Evolutionary conservation across 805 yeast species (phyloP), one percentile per base, ranked within the genome.

Genomic region (Metschnikowia arizonensis): DNA sequence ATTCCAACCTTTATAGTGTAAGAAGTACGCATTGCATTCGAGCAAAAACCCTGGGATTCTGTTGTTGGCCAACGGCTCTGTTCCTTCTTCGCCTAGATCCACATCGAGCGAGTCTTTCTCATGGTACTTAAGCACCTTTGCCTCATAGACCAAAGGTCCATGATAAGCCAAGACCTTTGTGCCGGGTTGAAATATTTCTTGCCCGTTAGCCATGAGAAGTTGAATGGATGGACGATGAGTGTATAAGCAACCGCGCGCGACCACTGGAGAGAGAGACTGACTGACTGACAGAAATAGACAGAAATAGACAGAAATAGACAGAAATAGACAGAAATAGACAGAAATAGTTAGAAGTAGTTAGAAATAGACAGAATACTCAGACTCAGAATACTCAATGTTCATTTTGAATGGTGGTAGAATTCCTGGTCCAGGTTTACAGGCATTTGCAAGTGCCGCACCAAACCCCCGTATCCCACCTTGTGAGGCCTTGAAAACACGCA

Each of bases 1-100:
- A 58, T 90, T 91, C 99, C 99, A 91, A 2, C 99, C 98, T 54
- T 83, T 85, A 64, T 91, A 91, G 60, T 93, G 99, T 14, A 91
- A 79, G 53, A 72, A 82, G 64, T 81, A 90, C 25, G 81, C 59
- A 37, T 62, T 54, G n/a, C 50, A 46, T 4, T 58, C 63, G 5
- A 53, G 46, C 29, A 63, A 50, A n/a, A 57, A 56, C 12, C 53
- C 60, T 11, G 65, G 67, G 32, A 62, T 48, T 14, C 58, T 56
- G 49, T 55, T 52, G 17, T 58, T 61, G 17, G 66, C 69, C 11
- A 67, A 57, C 4, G 69, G 62, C 42, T 63, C 68, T 30, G 58
- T 57, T 39, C 62, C 58, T 7, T 72, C 69, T 18, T 78, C 81
- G 23, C 65, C 66, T 4, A 69, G 60, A 26, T 55, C 58, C 6